phyloP scores from a whole-genome alignment of 2,329 filamentous ascomycete genomes.

The Colletotrichum sp. region DNA sequence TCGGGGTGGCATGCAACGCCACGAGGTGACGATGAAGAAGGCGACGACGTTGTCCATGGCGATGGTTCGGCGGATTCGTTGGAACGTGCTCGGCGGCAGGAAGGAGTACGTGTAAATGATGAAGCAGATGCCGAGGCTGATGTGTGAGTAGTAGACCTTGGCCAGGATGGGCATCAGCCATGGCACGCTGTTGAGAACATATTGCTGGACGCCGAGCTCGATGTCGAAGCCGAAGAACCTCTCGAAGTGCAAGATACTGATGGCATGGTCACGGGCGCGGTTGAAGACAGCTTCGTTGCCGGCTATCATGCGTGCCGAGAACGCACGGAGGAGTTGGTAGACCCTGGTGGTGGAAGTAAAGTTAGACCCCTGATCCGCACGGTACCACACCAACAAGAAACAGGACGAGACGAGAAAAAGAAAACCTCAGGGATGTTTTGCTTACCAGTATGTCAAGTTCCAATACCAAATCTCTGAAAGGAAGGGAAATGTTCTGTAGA shows the following conservation, averaged over 20 bases:
- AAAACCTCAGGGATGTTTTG: background rate
- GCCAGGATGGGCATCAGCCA: constrained; percentile 44
- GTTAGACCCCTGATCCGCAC: background rate
- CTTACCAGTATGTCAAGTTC: constrained; percentile 39
- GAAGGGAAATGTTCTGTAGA: constrained; percentile 36
- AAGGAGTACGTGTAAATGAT: constrained; percentile 53
- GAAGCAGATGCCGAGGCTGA: constrained; percentile 49
- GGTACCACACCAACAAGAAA: background rate
- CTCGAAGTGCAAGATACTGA: constrained; percentile 44
- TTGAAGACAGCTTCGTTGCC: constrained; percentile 41
- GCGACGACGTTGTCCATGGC: constrained; percentile 53
- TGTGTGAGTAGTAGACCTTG: constrained; percentile 51
- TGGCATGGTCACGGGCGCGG: constrained; percentile 42
- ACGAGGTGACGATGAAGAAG: constrained; percentile 50
- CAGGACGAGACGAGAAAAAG: background rate
- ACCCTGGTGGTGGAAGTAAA: constrained; percentile 27
- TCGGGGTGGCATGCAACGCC: constrained; percentile 53
- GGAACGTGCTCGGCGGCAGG: constrained; percentile 42
- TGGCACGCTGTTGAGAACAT: constrained; percentile 38
- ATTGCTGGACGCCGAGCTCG: constrained; percentile 43
- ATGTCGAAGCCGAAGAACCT: constrained; percentile 39
- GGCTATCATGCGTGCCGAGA: constrained; percentile 45
- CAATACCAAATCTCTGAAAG: constrained; percentile 41
- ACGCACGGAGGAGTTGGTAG: constrained; percentile 48
- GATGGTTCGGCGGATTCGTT: constrained; percentile 48